phyloP scores from a whole-genome alignment of 2,329 filamentous ascomycete genomes.

The Periconia sp. region DNA sequence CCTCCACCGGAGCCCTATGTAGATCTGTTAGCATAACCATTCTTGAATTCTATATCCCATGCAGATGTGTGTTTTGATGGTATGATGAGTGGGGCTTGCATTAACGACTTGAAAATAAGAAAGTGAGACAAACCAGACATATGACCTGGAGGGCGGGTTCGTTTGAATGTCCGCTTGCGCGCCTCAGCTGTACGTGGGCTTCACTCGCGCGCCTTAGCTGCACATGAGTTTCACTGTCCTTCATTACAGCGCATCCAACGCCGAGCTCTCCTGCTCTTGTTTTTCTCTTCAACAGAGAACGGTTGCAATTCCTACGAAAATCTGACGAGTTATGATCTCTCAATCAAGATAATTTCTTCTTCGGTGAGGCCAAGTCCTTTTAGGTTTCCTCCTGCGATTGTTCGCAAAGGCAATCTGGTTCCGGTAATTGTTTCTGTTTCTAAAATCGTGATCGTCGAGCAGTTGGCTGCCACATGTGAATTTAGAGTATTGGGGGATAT shows the following conservation, averaged over 20 bases:
- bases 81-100: not conserved
- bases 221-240: constrained; percentile 40
- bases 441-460: not conserved
- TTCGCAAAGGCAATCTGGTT: too few relatives aligned
- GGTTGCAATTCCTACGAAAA: too few relatives aligned
- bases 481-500: not conserved
- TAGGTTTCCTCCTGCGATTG: too few relatives aligned
- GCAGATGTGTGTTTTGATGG: not conserved
- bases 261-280: not conserved
- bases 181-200: constrained; percentile 38
- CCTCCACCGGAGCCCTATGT: constrained; percentile 83
- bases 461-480: constrained; percentile 3
- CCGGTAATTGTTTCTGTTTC: not conserved
- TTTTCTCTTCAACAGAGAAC: not conserved
- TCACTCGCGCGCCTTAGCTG: constrained; percentile 40
- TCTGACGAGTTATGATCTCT: too few relatives aligned
- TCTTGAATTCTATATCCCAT: not conserved
- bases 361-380: too few relatives aligned
- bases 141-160: constrained; percentile 52
- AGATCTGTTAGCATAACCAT: constrained; percentile 10
- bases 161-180: constrained; percentile 36
- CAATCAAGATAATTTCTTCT: too few relatives aligned
- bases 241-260: constrained; percentile 33
- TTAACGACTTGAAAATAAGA: not conserved
- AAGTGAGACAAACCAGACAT: constrained; percentile 44